Evolutionary conservation across 140 eudicot genomes (phyloP).

Genomic region (Anethum foeniculum): DNA sequence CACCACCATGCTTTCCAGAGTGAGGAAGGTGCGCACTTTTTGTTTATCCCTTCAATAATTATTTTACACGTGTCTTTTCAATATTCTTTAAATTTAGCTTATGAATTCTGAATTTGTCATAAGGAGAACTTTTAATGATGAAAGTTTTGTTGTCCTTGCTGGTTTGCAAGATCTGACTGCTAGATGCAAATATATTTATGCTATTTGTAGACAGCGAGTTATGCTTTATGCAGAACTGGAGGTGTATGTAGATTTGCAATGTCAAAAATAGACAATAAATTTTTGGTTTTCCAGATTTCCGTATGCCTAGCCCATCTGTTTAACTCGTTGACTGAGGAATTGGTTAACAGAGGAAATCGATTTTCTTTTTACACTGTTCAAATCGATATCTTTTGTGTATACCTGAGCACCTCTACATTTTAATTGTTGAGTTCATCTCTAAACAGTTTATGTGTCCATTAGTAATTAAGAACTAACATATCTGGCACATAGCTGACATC

Average conservation of each 20-base stretch:
- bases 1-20: conserved; percentile 41
- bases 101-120: background rate
- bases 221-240: too few relatives aligned
- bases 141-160: background rate
- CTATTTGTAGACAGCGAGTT: too few relatives aligned
- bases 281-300: background rate
- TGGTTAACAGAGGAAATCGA: too few relatives aligned
- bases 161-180: background rate
- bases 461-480: background rate
- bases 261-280: background rate
- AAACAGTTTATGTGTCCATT: background rate
- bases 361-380: background rate
- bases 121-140: background rate
- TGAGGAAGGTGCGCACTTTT: conserved; percentile 49
- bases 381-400: background rate
- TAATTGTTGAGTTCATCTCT: background rate
- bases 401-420: background rate
- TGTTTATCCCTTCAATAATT: background rate
- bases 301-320: background rate
- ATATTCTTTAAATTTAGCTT: background rate
- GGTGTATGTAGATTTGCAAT: background rate
- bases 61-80: background rate
- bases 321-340: background rate
- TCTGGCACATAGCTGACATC: background rate
- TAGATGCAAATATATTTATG: too few relatives aligned